These are phyloP conservation scores for Sophora flavescens DNA, from an alignment of 306 rosid genomes.

Conservation along the genomic window DNA sequence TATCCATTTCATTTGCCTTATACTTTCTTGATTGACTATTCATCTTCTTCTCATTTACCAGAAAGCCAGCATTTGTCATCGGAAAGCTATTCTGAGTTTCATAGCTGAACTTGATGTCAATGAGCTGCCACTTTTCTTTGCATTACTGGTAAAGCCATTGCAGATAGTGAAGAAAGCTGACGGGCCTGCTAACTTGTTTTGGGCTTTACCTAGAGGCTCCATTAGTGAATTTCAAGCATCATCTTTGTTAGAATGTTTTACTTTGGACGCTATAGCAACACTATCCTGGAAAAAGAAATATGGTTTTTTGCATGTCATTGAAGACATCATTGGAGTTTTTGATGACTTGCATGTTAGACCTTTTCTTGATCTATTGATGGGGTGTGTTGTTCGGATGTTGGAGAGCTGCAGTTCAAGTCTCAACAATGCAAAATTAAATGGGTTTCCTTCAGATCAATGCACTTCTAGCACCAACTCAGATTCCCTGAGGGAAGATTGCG, in stretches of 20 bases:
- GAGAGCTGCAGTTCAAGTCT: conserved; percentile 77
- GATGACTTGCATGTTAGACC: conserved; percentile 81
- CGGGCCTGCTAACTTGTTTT: conserved; percentile 67
- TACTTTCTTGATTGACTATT: conserved; percentile 32
- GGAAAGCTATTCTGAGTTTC: conserved; percentile 88
- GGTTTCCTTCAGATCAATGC: conserved; percentile 49
- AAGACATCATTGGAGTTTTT: conserved; percentile 86
- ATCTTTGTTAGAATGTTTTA: conserved; percentile 71
- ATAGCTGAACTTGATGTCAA: conserved; percentile 76
- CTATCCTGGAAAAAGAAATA: conserved; percentile 84
- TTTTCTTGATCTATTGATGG: conserved; percentile 81
- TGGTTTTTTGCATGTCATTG: conserved; percentile 88
- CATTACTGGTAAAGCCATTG: conserved; percentile 81
- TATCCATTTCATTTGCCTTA: conserved; percentile 24
- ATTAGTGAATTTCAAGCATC: conserved; percentile 56
- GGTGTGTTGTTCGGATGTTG: conserved; percentile 86
- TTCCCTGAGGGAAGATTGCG: conserved; percentile 46
- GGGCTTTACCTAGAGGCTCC: conserved; percentile 61
- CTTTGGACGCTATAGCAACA: conserved; percentile 61
- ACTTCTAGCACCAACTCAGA: conserved; percentile 30
- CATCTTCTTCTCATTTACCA: conserved; percentile 46
- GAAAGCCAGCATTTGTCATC: conserved; percentile 83
- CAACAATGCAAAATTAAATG: conserved; percentile 51
- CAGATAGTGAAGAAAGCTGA: conserved; percentile 66
- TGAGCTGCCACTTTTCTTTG: conserved; percentile 91